These are phyloP conservation scores for Spraguea lophii DNA, from an alignment of 371 early-diverging fungal species.

Conservation along the genomic window DNA sequence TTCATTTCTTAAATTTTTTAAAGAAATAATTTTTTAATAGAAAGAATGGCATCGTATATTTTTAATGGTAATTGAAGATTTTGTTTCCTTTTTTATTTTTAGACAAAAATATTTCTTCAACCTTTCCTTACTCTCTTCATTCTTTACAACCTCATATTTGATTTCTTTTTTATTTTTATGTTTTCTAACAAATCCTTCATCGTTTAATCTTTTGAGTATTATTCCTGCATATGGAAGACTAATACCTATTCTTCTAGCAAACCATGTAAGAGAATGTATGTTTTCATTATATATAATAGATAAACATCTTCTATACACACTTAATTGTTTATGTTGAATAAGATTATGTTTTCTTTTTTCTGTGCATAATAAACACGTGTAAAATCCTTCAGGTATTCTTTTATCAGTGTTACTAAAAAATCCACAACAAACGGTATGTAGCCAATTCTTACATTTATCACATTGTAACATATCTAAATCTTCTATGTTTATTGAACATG, in stretches of 20 bases:
- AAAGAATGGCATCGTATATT: neutral
- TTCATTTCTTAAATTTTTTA: no score
- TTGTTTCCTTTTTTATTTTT: neutral
- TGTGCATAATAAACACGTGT: constrained; percentile 14
- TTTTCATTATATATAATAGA: constrained; percentile 16
- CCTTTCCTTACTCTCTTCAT: constrained; percentile 12
- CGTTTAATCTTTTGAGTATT: constrained; percentile 4
- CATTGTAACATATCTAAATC: constrained; percentile 30
- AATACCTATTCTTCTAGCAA: constrained; percentile 16
- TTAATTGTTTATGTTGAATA: neutral
- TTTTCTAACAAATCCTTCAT: constrained; percentile 24
- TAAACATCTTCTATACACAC: constrained; percentile 13
- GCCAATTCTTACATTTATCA: constrained; percentile 24
- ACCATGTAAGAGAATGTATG: neutral
- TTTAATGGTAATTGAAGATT: constrained; percentile 2
- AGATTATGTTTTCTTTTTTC: neutral
- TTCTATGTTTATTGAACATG: constrained; percentile 6
- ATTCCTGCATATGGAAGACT: neutral
- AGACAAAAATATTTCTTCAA: constrained; percentile 17
- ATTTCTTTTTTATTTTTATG: neutral
- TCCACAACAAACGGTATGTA: constrained; percentile 38
- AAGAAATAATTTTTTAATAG: no score
- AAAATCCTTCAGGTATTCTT: constrained; percentile 18
- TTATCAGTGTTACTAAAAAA: constrained; percentile 32
- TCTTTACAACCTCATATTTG: constrained; percentile 13